Percentiles rank a stretch among this genome's conserved stretches.
phyloP scores from a whole-genome alignment of 2,329 filamentous ascomycete species.

The Fusarium buharicum region DNA sequence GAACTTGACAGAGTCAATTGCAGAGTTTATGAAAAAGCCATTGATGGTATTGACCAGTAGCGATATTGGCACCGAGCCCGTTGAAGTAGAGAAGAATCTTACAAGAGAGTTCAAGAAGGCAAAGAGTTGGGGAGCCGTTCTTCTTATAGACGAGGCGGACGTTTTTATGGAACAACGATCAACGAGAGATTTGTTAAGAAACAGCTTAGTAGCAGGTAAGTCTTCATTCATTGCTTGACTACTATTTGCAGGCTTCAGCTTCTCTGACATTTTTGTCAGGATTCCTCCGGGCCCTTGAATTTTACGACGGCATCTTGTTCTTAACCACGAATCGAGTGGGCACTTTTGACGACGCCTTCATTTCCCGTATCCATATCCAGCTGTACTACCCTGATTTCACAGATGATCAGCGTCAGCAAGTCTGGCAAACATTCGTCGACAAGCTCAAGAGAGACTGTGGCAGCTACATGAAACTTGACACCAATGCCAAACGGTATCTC shows the following conservation, averaged over 20 bases:
- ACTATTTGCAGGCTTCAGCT: no score
- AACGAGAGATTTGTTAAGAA: slow-evolving; percentile 7
- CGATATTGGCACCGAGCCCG: slow-evolving; percentile 36
- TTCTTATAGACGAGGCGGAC: slow-evolving; percentile 46
- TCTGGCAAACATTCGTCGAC: slow-evolving; percentile 47
- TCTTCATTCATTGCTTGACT: no score
- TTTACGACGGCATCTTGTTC: slow-evolving; percentile 48
- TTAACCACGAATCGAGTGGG: slow-evolving; percentile 47
- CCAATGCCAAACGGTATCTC: slow-evolving; percentile 1
- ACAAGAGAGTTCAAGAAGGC: slow-evolving; percentile 32
- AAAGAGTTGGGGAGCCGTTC: slow-evolving; percentile 41
- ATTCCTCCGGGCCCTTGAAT: slow-evolving; percentile 47
- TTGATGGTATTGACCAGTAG: slow-evolving; percentile 47
- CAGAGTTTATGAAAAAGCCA: slow-evolving; percentile 46
- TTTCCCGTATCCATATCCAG: slow-evolving; percentile 47
- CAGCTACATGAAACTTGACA: slow-evolving; percentile 5
- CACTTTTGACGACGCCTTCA: slow-evolving; percentile 48
- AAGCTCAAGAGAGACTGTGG: slow-evolving; percentile 35
- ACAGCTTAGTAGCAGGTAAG: slow-evolving; percentile 22
- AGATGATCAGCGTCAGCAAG: slow-evolving; percentile 37
- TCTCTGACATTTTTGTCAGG: background rate
- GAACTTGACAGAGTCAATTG: slow-evolving; percentile 47
- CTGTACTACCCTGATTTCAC: slow-evolving; percentile 45
- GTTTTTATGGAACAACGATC: slow-evolving; percentile 28
- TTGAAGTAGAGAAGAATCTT: slow-evolving; percentile 28